A percentile compares a stretch with the other conserved stretches of the same genome.
Evolutionary conservation across 768 basidiomycete species (phyloP).

Genomic region (Pholiota molesta): DNA sequence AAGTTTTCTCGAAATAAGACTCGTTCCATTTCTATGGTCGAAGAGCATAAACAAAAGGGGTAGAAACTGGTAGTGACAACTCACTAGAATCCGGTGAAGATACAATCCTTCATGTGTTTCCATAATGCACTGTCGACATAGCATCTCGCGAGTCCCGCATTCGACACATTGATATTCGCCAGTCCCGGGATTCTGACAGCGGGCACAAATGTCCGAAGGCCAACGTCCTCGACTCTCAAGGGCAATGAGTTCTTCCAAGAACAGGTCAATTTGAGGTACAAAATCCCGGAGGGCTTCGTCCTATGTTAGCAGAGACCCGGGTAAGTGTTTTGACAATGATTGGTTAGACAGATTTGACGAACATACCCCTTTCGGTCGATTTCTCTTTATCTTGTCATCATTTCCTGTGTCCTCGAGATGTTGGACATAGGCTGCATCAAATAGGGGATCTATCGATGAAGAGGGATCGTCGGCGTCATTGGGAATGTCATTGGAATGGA

Average conservation of each 20-base stretch:
- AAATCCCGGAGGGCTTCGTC: neutral
- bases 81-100: slow-evolving; percentile 8
- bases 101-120: neutral
- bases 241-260: slow-evolving; percentile 8
- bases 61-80: neutral
- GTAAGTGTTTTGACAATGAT: too few species aligned
- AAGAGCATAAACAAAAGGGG: neutral
- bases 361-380: too few species aligned
- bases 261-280: neutral
- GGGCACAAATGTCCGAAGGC: neutral
- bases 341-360: neutral
- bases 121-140: slow-evolving; percentile 9
- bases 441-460: too few species aligned
- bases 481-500: too few species aligned
- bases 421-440: too few species aligned
- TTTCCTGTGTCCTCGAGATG: too few species aligned
- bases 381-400: too few species aligned
- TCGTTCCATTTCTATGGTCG: slow-evolving; percentile 22
- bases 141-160: slow-evolving; percentile 2
- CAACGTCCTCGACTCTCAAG: slow-evolving; percentile 9
- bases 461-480: too few species aligned
- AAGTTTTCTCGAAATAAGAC: slow-evolving; percentile 14
- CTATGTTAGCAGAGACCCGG: too few species aligned
- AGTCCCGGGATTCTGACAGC: neutral
- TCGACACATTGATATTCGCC: slow-evolving; percentile 8